Conservation (phyloP, 495 filamentous ascomycete species). For the Aspergillus cristatus region DNA sequence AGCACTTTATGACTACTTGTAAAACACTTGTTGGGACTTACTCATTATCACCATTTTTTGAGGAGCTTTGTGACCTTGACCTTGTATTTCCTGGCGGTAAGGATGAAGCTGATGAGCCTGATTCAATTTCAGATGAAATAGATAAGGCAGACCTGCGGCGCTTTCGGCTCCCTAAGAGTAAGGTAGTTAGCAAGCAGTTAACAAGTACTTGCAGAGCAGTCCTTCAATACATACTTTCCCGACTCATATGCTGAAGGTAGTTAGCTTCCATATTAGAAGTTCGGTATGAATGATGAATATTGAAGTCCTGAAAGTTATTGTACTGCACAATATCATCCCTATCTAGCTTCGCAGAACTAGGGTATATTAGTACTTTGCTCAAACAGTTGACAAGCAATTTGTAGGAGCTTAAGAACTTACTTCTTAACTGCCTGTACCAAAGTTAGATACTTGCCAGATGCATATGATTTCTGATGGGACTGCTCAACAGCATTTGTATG, state of each 20-base stretch:
- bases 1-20: too few relatives aligned
- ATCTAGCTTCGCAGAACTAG: conserved; percentile 6
- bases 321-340: conserved; percentile 4
- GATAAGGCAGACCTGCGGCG: background rate
- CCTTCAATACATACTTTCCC: conserved; percentile 6
- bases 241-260: conserved; percentile 4
- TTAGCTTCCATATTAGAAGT: conserved; percentile 5
- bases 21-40: too few relatives aligned
- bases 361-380: background rate
- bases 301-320: background rate
- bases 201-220: background rate
- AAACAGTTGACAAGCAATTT: conserved; percentile 1
- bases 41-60: background rate
- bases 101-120: background rate
- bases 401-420: conserved; percentile 3
- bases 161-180: background rate
- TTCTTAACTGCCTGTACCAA: conserved; percentile 4
- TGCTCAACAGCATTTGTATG: conserved; percentile 10
- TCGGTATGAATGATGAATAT: conserved; percentile 3
- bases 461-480: conserved; percentile 7
- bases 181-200: conserved; percentile 2
- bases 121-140: background rate
- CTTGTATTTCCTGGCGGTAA: background rate
- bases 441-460: conserved; percentile 4
- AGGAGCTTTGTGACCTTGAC: background rate